phyloP scores from a whole-genome alignment of 2,329 filamentous ascomycete genomes.

The Macroventuria anomochaeta region DNA sequence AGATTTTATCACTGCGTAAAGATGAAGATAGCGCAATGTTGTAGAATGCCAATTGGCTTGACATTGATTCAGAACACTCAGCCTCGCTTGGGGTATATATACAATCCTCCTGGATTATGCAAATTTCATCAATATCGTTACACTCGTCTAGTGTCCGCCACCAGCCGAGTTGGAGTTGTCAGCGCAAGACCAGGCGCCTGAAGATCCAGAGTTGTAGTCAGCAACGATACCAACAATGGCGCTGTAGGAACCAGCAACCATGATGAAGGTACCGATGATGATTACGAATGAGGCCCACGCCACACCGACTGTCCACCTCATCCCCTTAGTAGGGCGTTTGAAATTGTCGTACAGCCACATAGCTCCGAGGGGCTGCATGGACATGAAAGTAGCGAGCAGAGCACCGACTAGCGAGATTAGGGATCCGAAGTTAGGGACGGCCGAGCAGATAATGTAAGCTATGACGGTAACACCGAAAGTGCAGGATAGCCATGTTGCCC shows the following conservation, averaged over 20 bases:
- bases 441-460: slow-evolving; percentile 11
- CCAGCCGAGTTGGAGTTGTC: slow-evolving; percentile 13
- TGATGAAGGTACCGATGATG: slow-evolving; percentile 7
- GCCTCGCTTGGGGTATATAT: too few relatives aligned
- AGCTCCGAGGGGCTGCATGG: slow-evolving; percentile 10
- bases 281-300: neutral
- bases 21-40: too few relatives aligned
- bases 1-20: too few relatives aligned
- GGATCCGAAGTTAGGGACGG: slow-evolving; percentile 8
- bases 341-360: slow-evolving; percentile 20
- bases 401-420: slow-evolving; percentile 11
- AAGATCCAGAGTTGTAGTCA: slow-evolving; percentile 3
- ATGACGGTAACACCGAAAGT: slow-evolving; percentile 37
- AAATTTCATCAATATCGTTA: too few relatives aligned
- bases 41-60: too few relatives aligned
- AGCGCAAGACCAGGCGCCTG: slow-evolving; percentile 12
- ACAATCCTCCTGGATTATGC: too few relatives aligned
- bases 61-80: too few relatives aligned
- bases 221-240: slow-evolving; percentile 7
- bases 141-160: neutral
- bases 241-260: slow-evolving; percentile 15
- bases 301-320: neutral
- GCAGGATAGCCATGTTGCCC: slow-evolving; percentile 61
- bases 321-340: neutral
- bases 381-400: slow-evolving; percentile 13